phyloP scores from a whole-genome alignment of 2,329 filamentous ascomycete species.

The Pleoardoris graminearum region DNA sequence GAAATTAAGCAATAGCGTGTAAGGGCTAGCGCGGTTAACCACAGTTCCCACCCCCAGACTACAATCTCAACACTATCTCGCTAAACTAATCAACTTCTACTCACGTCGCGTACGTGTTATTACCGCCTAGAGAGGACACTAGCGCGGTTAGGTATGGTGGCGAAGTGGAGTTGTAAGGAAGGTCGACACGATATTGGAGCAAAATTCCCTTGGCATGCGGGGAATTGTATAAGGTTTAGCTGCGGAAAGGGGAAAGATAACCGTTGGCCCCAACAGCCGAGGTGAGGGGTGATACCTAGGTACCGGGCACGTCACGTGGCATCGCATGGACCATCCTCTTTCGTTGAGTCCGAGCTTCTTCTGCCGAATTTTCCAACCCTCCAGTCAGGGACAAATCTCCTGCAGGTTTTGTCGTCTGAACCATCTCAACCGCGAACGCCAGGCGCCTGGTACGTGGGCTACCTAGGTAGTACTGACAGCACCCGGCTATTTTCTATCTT shows the following conservation, averaged over 20 bases:
- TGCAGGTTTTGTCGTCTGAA: neutral
- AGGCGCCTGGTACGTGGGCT: neutral
- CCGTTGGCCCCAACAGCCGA: neutral
- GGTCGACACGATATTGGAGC: neutral
- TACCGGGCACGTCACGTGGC: neutral
- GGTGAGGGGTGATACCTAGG: neutral
- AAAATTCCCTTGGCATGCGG: neutral
- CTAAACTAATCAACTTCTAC: too few relatives aligned
- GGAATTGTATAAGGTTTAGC: neutral
- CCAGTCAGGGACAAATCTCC: neutral
- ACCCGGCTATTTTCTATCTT: neutral
- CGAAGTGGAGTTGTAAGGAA: neutral
- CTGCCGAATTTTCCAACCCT: neutral
- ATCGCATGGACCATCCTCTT: neutral
- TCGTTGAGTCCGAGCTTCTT: neutral
- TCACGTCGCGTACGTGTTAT: too few relatives aligned
- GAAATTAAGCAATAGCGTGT: neutral
- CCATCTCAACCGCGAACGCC: neutral
- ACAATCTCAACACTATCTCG: too few relatives aligned
- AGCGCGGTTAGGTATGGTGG: neutral
- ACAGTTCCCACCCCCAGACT: too few relatives aligned
- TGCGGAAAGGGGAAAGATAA: neutral
- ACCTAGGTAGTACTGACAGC: neutral
- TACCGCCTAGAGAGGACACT: too few relatives aligned
- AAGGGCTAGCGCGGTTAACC: too few relatives aligned